phyloP scores from a whole-genome alignment of 1,284 basidiomycete species.

The Mycena sp. region DNA sequence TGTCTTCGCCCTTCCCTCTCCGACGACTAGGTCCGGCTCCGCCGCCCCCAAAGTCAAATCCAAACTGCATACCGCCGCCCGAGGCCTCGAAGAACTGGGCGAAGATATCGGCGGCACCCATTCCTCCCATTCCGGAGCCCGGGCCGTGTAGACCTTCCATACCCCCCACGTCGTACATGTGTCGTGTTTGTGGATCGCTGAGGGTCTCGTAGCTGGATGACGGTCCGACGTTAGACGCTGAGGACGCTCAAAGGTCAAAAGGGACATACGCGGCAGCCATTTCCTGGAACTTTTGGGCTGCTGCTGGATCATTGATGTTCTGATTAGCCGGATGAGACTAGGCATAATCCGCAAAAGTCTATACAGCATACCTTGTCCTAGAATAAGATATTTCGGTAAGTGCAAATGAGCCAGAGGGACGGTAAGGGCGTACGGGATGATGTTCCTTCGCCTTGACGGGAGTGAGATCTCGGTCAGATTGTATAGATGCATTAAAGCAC shows the following conservation, averaged over 20 bases:
- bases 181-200: conserved; percentile 80
- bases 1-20: conserved; percentile 72
- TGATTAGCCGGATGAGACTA: conserved; percentile 45
- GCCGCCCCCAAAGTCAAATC: conserved; percentile 77
- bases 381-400: too few relatives aligned
- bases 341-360: conserved; percentile 43
- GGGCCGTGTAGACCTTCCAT: conserved; percentile 70
- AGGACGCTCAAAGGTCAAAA: conserved; percentile 5
- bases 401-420: background rate
- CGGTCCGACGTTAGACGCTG: conserved; percentile 41
- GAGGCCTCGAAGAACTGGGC: conserved; percentile 74
- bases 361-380: conserved; percentile 69
- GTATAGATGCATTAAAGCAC: conserved; percentile 48
- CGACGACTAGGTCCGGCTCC: conserved; percentile 53
- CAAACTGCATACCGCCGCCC: conserved; percentile 56
- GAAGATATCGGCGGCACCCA: conserved; percentile 74
- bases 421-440: conserved; percentile 76
- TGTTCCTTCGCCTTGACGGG: conserved; percentile 81
- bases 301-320: conserved; percentile 84
- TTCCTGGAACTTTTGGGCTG: conserved; percentile 86
- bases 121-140: conserved; percentile 55
- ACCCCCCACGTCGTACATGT: conserved; percentile 85
- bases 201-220: conserved; percentile 87
- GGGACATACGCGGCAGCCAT: conserved; percentile 83
- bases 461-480: conserved; percentile 37